Base-by-base conservation (phyloP, 129 eudicot genomes). In the Flaveria robusta region DNA sequence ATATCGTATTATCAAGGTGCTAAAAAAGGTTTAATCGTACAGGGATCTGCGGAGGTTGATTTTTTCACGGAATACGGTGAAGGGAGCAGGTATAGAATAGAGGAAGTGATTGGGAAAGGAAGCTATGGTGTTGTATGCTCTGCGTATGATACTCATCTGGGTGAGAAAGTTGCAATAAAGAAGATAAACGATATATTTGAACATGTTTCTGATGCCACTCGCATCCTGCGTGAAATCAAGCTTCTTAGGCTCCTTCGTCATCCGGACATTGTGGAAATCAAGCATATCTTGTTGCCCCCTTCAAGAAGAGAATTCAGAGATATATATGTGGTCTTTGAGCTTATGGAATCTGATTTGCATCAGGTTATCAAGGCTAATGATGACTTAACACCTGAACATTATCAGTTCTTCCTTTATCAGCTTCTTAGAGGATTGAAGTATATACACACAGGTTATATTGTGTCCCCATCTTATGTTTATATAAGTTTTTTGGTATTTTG, bases 21-120 rank as follows among this genome's bases (percentile, higher is more conserved):
- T 75, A 22, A 29, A 9, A 64, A 75, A 19, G 9, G 29, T 64
- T 64, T 18, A 15, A 26, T 47, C 19, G 23, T 79, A 81, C 88
- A 92, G 98, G 88, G 81, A 74, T 85, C 97, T 76, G 92, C 76
- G 16, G 98, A 92, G 62, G 85, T 88, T 29, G 98, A 92, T 54
- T 92, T 92, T 70, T 92, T 92, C 90, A 92, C 98, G 5, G 98
- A 92, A 83, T 92, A 92, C 83, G 98, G 96, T 77, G 98, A 92
- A 74, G 98, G 98, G 34, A 92, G 90, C 77, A 83, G 98, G 77
- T 92, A 92, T 82, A 88, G 77, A 72, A 88, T 89, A 50, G 98
- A 89, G 79, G 98, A 92, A 85, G 98, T 92, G 72, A 92, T 92
- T 74, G 97, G 97, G 22, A 92, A 92, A 87, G 97, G 97, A 71